Base-by-base conservation (phyloP, 352 stramenopile species). In the Thraustotheca clavata region DNA sequence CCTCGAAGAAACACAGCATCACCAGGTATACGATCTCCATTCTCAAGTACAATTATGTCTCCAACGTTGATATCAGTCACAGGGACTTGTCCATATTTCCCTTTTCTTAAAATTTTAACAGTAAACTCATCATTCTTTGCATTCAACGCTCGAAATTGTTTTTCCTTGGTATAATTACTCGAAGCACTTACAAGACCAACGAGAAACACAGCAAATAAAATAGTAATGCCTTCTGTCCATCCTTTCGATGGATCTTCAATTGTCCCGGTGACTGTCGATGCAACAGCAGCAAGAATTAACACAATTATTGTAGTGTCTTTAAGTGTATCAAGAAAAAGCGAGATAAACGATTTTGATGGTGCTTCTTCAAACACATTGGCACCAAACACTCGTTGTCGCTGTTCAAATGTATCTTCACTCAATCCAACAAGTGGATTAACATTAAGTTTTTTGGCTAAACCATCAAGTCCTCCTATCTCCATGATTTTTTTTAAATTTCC, bases 81-180 rank as follows among this genome's bases (percentile, higher is more conserved):
- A 5, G 76, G 62, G 2, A 89, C 71, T 55, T 89, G 76, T 50
- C 90, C 81, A 2, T 79, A 79, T 43, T 77, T 81, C 27, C 81
- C 79, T 12, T 73, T 73, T 9, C 81, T 76, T 16, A 91, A 69
- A 3, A 52, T 31, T 60, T 85, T 92, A 36, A 96, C 83, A 16
- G 80, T 69, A 1, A 95, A 83, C 49, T 96, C 83, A 50, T 96
- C 88, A 67, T 96, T 95, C 67, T 91, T 87, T 9, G 80, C 85
- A 43, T 85, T 96, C 8, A 93, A 68, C 0, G 77, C 79, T 12
- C 80, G 83, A 60, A 96, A 96, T 61, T 96, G 88, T 52, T 93
- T 86, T 66, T 96, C 86, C 59, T 96, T 96, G n/a, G 78, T 91
- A 77, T 99, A 98, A 67, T 99, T 95, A 70, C 98, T 98, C 12